Base-by-base conservation (phyloP, 176 grass and related monocot species). In the Oryza australiensis region DNA sequence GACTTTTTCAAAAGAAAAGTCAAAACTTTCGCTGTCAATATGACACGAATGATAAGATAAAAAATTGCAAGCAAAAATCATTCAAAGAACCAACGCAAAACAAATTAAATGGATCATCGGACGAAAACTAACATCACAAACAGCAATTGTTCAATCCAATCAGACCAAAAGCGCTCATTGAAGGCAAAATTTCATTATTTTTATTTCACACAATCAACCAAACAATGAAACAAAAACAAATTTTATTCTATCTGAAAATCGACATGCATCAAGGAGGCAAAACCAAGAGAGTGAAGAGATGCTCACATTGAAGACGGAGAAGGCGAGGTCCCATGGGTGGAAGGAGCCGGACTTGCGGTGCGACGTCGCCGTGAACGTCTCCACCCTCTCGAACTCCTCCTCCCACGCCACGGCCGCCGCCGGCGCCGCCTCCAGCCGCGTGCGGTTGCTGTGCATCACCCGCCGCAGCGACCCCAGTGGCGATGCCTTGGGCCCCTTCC, bases 271-370 rank as follows among this genome's bases (percentile, higher is more conserved):
- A 8, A 33, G 26, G 48, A 49, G 30, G 13, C 1, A 5, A 7
- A 42, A 65, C 0, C 13, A 65, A 48, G 46, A 49, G 49, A 60
- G 37, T 29, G 37, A 35, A 33, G 77, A 74, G 79, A 63, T 33
- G 90, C 90, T 98, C 82, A 98, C 92, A 84, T 87, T 86, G 80
- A 93, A 85, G 45, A 98, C 84, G 86, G 82, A 80, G 81, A 99
- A 92, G 69, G 83, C 74, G 78, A 99, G 48, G 12, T 90, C 93
- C 96, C 96, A 99, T 0, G 96, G 89, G 9, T 90, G 86, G 85
- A 99, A 99, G 53, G 80, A 75, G 22, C 67, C 62, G 43, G 74
- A 62, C 38, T 99, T 93, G 29, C 90, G 90, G n/a, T 94, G 87
- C 24, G 87, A 82, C 64, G 82, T 68, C 30, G 85, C 70, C 48